Evolutionary conservation across 805 yeast species (phyloP).

Genomic region (Pichia pseudocactophila): DNA sequence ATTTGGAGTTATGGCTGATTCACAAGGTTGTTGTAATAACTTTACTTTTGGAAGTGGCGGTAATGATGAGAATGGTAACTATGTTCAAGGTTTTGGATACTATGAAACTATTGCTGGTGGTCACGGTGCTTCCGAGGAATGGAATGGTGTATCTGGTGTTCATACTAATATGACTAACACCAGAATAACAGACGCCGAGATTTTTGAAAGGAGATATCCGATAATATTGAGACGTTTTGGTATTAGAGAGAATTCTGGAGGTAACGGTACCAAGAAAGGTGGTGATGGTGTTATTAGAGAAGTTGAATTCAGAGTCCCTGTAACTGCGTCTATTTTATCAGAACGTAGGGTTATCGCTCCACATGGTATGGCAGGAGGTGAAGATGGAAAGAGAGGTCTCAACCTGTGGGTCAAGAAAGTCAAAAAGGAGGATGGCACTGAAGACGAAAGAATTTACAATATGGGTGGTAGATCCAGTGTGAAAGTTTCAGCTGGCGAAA

Average conservation of each 20-base stretch:
- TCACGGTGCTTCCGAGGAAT: constrained; percentile 76
- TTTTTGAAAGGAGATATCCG: constrained; percentile 83
- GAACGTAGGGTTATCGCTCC: constrained; percentile 85
- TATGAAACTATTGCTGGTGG: constrained; percentile 96
- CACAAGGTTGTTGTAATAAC: constrained; percentile 94
- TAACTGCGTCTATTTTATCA: constrained; percentile 71
- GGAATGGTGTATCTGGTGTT: constrained; percentile 85
- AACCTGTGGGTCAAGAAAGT: constrained; percentile 41
- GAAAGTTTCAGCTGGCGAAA: constrained; percentile 49
- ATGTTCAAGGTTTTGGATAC: constrained; percentile 70
- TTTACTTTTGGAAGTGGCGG: constrained; percentile 85
- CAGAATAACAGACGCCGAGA: constrained; percentile 83
- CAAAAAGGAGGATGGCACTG: constrained; percentile 23
- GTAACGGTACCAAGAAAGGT: constrained; percentile 61
- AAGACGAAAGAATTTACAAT: constrained; percentile 32
- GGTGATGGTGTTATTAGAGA: constrained; percentile 87
- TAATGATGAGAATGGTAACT: constrained; percentile 38
- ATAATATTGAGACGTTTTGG: constrained; percentile 66
- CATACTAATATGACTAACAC: constrained; percentile 94
- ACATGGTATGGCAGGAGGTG: constrained; percentile 80
- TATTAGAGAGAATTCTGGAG: constrained; percentile 70
- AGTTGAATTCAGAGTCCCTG: constrained; percentile 65
- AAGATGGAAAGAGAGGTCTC: constrained; percentile 62
- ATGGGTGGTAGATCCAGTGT: constrained; percentile 71
- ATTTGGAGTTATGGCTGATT: constrained; percentile 83